Evolutionary conservation across 2,329 filamentous ascomycete genomes (phyloP).

Genomic region (Zarea fungicola): DNA sequence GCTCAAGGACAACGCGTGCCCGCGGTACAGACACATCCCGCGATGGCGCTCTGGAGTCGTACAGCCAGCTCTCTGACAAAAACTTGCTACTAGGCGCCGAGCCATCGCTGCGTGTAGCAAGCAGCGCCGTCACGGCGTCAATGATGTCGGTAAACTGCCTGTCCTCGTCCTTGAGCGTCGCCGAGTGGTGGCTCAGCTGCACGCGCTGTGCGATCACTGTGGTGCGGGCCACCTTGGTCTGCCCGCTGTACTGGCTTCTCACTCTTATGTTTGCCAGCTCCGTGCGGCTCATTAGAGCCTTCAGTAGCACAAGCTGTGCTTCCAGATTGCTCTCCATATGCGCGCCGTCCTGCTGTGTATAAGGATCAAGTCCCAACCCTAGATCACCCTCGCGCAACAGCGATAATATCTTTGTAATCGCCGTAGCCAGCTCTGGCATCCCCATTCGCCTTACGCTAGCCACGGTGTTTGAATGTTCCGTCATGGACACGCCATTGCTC

Average conservation of each 20-base stretch:
- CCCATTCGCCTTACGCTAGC: constrained; percentile 55
- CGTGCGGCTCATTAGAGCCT: constrained; percentile 40
- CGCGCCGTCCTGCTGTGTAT: constrained; percentile 24
- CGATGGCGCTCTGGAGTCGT: constrained; percentile 65
- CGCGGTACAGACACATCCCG: constrained; percentile 70
- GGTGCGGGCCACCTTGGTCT: constrained; percentile 64
- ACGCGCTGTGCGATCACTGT: constrained; percentile 79
- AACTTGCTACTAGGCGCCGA: constrained; percentile 39
- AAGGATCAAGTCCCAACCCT: constrained; percentile 29
- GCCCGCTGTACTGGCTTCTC: constrained; percentile 69
- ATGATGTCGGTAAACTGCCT: constrained; percentile 63
- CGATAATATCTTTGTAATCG: constrained; percentile 23
- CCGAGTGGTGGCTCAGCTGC: constrained; percentile 69
- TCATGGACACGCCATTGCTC: constrained; percentile 46
- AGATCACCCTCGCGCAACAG: constrained; percentile 32
- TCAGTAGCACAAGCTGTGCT: constrained; percentile 41
- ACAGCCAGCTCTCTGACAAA: constrained; percentile 69
- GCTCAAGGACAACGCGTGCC: constrained; percentile 64
- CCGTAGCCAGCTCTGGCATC: constrained; percentile 20
- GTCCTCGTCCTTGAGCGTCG: constrained; percentile 65
- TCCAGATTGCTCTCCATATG: constrained; percentile 31
- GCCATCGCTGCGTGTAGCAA: constrained; percentile 22
- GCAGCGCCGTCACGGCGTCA: constrained; percentile 36
- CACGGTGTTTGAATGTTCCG: constrained; percentile 50
- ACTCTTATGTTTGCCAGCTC: constrained; percentile 45